phyloP scores from a whole-genome alignment of 2,329 filamentous ascomycete genomes.

The Bretziella fagacearum region DNA sequence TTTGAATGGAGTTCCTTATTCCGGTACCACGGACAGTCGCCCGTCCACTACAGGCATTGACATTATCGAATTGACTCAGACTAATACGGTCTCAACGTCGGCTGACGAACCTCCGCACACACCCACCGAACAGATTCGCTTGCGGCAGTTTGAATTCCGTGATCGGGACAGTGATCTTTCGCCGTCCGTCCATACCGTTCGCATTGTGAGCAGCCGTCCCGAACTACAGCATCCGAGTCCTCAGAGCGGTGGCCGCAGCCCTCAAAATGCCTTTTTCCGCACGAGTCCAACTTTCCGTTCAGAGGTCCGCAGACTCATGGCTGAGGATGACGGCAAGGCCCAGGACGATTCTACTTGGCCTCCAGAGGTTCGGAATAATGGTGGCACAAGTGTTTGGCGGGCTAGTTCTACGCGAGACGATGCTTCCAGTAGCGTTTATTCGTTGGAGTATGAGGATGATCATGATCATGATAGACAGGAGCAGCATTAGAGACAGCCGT shows the following conservation, averaged over 20 bases:
- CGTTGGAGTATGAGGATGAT: slow-evolving; percentile 4
- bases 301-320: slow-evolving; percentile 11
- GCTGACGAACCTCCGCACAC: slow-evolving; percentile 5
- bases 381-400: slow-evolving; percentile 7
- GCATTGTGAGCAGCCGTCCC: slow-evolving; percentile 10
- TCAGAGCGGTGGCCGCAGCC: slow-evolving; percentile 8
- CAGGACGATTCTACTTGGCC: neutral
- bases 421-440: slow-evolving; percentile 9
- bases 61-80: slow-evolving; percentile 2
- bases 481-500: neutral
- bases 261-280: slow-evolving; percentile 12
- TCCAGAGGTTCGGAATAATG: neutral
- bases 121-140: slow-evolving; percentile 1
- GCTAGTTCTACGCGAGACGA: slow-evolving; percentile 4
- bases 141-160: slow-evolving; percentile 6
- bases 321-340: neutral
- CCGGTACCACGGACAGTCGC: neutral
- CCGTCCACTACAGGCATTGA: slow-evolving; percentile 5
- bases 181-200: slow-evolving; percentile 12
- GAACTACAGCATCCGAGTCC: slow-evolving; percentile 13
- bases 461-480: neutral
- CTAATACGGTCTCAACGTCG: slow-evolving; percentile 5
- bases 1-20: neutral
- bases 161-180: slow-evolving; percentile 9
- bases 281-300: slow-evolving; percentile 11